Conservation (phyloP, 176 grass and related monocot species). For the Triticum dicoccoides region DNA sequence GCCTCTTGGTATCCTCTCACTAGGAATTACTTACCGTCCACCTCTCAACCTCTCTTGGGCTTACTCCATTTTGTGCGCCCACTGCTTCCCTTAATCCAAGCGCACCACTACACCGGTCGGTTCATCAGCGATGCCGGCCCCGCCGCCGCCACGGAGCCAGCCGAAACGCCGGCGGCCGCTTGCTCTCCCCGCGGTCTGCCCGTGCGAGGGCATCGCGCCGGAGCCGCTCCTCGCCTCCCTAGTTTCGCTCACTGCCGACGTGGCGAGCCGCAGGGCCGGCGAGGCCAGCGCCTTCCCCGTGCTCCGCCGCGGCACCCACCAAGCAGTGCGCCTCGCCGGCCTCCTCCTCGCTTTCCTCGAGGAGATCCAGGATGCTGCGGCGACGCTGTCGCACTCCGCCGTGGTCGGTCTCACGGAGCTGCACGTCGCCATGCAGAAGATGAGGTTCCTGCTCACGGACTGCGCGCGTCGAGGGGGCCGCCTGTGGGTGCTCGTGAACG, state of each 20-base stretch:
- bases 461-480: conserved; percentile 47
- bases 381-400: conserved; percentile 22
- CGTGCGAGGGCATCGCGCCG: conserved; percentile 58
- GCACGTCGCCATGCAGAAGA: conserved; percentile 81
- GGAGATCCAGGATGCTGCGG: conserved; percentile 34
- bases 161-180: conserved; percentile 35
- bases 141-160: not conserved
- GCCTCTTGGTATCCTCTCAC: not conserved
- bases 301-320: conserved; percentile 42
- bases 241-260: conserved; percentile 43
- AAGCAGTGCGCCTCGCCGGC: conserved; percentile 48
- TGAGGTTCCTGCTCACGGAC: conserved; percentile 59
- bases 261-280: conserved; percentile 13
- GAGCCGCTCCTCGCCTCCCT: conserved; percentile 55
- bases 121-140: conserved; percentile 2
- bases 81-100: not conserved
- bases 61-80: conserved; percentile 18
- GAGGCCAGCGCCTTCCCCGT: conserved; percentile 40
- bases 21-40: not conserved
- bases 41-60: not conserved
- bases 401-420: conserved; percentile 76
- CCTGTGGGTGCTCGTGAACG: conserved; percentile 68
- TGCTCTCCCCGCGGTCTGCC: conserved; percentile 43
- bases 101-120: not conserved
- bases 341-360: conserved; percentile 57